Evolutionary conservation across 108 stramenopile genomes (phyloP).

Genomic region (Cyclotella baltica): DNA sequence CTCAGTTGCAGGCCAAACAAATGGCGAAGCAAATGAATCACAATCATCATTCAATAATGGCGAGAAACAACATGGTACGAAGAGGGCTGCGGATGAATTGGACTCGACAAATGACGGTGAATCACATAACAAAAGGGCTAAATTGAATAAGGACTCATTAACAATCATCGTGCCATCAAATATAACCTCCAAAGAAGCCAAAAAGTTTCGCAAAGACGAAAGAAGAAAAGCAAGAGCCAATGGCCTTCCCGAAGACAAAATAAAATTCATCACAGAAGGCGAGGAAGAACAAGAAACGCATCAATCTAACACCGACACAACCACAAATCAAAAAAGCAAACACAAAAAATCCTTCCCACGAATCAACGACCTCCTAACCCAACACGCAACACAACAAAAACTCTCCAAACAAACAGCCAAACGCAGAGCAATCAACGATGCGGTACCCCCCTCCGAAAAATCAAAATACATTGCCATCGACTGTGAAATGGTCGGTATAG

Average conservation of each 20-base stretch:
- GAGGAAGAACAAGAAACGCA: slow-evolving; percentile 23
- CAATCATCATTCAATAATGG: background rate
- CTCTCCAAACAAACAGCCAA: slow-evolving; percentile 39
- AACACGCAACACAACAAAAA: slow-evolving; percentile 60
- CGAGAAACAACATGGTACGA: background rate
- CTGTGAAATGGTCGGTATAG: slow-evolving; percentile 99
- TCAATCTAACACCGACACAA: slow-evolving; percentile 1
- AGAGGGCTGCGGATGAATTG: slow-evolving; percentile 39
- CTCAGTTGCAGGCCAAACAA: background rate
- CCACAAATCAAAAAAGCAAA: slow-evolving; percentile 14
- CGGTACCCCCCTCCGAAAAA: slow-evolving; percentile 47
- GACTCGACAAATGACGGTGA: slow-evolving; percentile 9
- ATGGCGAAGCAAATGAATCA: background rate
- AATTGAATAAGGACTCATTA: background rate
- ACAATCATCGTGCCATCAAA: slow-evolving; percentile 61
- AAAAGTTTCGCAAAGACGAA: slow-evolving; percentile 88
- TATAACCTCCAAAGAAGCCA: slow-evolving; percentile 67
- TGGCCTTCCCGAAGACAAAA: slow-evolving; percentile 57
- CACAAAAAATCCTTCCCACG: slow-evolving; percentile 65
- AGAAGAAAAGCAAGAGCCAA: slow-evolving; percentile 65
- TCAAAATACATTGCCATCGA: slow-evolving; percentile 87
- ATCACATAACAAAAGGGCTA: slow-evolving; percentile 19
- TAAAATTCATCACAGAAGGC: slow-evolving; percentile 64
- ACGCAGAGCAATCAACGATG: slow-evolving; percentile 54
- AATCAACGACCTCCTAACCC: slow-evolving; percentile 76